These are phyloP conservation scores for Tuctoria greenei DNA, from an alignment of 176 grass and related monocot genomes.

Conservation along the genomic window DNA sequence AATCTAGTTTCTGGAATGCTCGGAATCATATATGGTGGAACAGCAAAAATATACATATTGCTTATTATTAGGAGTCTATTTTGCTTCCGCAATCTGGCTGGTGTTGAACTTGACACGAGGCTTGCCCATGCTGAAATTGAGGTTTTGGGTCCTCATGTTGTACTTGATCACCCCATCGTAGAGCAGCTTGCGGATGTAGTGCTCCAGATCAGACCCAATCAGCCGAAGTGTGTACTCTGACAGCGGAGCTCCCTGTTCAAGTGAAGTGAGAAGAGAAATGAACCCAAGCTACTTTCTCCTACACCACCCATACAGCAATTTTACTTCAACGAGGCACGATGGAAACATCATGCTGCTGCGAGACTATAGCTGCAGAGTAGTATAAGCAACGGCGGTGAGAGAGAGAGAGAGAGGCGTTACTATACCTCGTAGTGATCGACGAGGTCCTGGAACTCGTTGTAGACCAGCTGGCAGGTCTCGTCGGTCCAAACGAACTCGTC, in stretches of 20 bases:
- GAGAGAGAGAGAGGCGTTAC: no score
- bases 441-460: conserved; percentile 86
- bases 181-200: conserved; percentile 85
- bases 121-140: conserved; percentile 99
- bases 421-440: conserved; percentile 80
- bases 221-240: conserved; percentile 89
- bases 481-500: conserved; percentile 86
- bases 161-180: conserved; percentile 91
- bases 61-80: conserved; percentile 37
- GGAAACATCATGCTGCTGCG: no score
- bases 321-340: no score
- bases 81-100: conserved; percentile 66
- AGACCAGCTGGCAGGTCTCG: conserved; percentile 81
- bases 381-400: no score
- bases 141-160: conserved; percentile 82
- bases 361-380: no score
- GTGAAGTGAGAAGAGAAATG: background rate
- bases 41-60: conserved; percentile 25
- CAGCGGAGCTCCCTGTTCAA: conserved; percentile 60
- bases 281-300: no score
- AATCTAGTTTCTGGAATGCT: conserved; percentile 23
- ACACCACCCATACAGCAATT: no score
- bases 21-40: background rate
- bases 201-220: conserved; percentile 85
- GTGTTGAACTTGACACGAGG: conserved; percentile 89